Conservation (phyloP, 352 stramenopile species). For the Elongisporangium undulatum region DNA sequence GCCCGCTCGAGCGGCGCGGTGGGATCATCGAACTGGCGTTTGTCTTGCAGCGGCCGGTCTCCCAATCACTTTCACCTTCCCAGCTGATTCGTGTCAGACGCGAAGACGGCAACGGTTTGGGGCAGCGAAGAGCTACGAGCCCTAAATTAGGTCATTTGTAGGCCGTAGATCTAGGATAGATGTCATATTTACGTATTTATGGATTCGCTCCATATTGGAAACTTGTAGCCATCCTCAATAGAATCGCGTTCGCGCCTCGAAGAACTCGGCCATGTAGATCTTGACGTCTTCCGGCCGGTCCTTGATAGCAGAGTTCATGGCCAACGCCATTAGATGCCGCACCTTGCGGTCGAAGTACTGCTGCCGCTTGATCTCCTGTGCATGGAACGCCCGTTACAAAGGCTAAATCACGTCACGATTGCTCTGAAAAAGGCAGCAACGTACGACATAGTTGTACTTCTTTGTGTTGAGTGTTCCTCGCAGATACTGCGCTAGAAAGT, state of each 20-base stretch:
- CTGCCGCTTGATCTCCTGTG: constrained; percentile 60
- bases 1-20: not conserved
- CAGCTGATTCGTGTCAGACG: not conserved
- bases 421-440: constrained; percentile 2
- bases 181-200: not conserved
- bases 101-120: not conserved
- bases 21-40: not conserved
- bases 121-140: too few relatives aligned
- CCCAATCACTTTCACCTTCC: not conserved
- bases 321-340: constrained; percentile 57
- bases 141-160: too few relatives aligned
- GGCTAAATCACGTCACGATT: not conserved
- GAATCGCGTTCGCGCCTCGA: constrained; percentile 64
- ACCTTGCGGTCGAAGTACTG: constrained; percentile 77
- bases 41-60: not conserved
- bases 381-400: not conserved
- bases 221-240: constrained; percentile 21
- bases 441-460: constrained; percentile 72
- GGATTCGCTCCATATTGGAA: not conserved
- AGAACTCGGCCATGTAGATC: constrained; percentile 61
- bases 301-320: constrained; percentile 55
- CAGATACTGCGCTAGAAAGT: constrained; percentile 66
- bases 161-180: not conserved
- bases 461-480: constrained; percentile 60
- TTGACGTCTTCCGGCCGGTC: constrained; percentile 49